Percentiles rank a stretch among this genome's conserved stretches.
phyloP scores from a whole-genome alignment of 2,329 filamentous ascomycete genomes.

The Hypoxylon sp. region DNA sequence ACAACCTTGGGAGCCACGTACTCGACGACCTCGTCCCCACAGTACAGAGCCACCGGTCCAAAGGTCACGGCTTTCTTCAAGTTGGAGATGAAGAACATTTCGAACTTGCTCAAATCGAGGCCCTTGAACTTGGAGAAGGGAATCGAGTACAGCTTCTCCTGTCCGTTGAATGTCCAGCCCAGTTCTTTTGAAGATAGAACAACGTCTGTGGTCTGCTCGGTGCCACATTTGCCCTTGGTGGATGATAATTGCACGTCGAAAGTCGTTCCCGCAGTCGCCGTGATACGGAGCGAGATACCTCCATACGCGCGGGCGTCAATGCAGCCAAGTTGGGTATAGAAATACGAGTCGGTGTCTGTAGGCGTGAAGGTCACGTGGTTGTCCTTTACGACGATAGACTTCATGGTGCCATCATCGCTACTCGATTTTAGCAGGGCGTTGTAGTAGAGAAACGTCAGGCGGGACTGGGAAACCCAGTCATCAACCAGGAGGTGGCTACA shows the following conservation, averaged over 20 bases:
- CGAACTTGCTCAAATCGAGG: slow-evolving; percentile 67
- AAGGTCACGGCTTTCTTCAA: slow-evolving; percentile 65
- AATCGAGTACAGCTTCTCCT: slow-evolving; percentile 72
- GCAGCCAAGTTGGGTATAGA: slow-evolving; percentile 71
- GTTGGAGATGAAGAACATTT: slow-evolving; percentile 66
- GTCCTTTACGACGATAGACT: slow-evolving; percentile 67
- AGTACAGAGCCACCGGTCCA: slow-evolving; percentile 72
- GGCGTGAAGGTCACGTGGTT: slow-evolving; percentile 68
- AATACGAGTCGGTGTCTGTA: slow-evolving; percentile 65
- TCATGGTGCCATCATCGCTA: slow-evolving; percentile 71
- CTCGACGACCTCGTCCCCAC: slow-evolving; percentile 65
- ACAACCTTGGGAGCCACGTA: slow-evolving; percentile 63
- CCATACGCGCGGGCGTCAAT: slow-evolving; percentile 66
- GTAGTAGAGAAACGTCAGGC: slow-evolving; percentile 73
- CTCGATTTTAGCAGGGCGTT: slow-evolving; percentile 70
- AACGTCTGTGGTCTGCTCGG: slow-evolving; percentile 54
- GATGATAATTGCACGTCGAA: slow-evolving; percentile 68
- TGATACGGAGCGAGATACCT: slow-evolving; percentile 70
- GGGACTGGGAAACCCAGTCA: slow-evolving; percentile 74
- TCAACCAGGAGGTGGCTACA: slow-evolving; percentile 67
- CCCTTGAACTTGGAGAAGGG: slow-evolving; percentile 67
- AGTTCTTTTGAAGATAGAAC: slow-evolving; percentile 64
- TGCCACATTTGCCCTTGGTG: slow-evolving; percentile 61
- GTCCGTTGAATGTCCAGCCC: slow-evolving; percentile 73
- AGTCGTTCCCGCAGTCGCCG: slow-evolving; percentile 65